These are phyloP conservation scores for Phyllosticta ampelicida DNA, from an alignment of 2,329 filamentous ascomycete species.

Conservation along the genomic window DNA sequence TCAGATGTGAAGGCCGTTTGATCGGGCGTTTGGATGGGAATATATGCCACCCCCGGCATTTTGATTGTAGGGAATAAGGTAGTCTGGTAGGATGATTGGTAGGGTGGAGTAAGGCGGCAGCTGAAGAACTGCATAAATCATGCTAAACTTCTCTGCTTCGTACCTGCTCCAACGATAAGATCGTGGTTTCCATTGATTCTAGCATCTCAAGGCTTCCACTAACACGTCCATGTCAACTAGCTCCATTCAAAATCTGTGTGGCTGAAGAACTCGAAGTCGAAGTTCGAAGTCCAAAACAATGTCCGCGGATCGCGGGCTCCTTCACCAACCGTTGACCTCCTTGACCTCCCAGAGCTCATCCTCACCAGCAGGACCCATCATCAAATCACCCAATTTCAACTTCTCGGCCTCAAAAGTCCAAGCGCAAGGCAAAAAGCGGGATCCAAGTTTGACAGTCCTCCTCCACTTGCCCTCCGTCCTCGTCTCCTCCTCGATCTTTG, in stretches of 20 bases:
- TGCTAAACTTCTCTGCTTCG: too few species aligned
- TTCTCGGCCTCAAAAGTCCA: conserved; percentile 23
- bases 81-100: not conserved
- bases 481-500: not conserved
- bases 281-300: too few species aligned
- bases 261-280: too few species aligned
- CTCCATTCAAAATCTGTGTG: not conserved
- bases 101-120: not conserved
- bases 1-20: not conserved
- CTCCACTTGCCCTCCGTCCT: conserved; percentile 22
- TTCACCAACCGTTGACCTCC: conserved; percentile 17
- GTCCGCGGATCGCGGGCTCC: not conserved
- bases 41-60: not conserved
- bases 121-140: too few species aligned
- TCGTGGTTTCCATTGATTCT: not conserved
- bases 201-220: too few species aligned
- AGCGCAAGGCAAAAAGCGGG: conserved; percentile 31
- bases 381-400: conserved; percentile 20
- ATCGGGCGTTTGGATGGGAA: not conserved
- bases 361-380: conserved; percentile 23
- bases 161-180: not conserved
- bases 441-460: conserved; percentile 28
- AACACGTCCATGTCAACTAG: too few species aligned
- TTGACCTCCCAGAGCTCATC: conserved; percentile 25
- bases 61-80: not conserved